Evolutionary conservation across 2,329 filamentous ascomycete genomes (phyloP).

Genomic region (Colletotrichum paranaense): DNA sequence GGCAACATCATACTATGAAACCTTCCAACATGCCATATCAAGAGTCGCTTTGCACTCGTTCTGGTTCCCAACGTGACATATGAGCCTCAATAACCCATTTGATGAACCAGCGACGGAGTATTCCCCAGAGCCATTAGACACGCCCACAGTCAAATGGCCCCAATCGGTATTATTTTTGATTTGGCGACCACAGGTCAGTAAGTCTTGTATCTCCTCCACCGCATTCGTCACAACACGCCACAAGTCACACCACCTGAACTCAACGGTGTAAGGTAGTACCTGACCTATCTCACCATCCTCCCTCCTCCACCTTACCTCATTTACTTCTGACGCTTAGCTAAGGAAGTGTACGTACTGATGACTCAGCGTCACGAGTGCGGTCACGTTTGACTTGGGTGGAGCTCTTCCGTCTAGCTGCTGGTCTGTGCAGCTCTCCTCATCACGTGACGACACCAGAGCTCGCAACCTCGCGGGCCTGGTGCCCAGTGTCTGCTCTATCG

Average conservation of each 20-base stretch:
- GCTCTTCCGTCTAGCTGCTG: background rate
- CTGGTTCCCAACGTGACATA: background rate
- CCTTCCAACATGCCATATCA: background rate
- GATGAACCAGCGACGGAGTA: background rate
- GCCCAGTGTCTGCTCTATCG: constrained; percentile 31
- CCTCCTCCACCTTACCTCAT: background rate
- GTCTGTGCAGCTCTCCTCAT: background rate
- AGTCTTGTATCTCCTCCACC: background rate
- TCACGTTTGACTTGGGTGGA: constrained; percentile 11
- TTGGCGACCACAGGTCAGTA: fast-evolving
- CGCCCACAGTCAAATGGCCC: background rate
- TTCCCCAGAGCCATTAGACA: background rate
- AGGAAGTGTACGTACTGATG: background rate
- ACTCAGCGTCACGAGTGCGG: background rate
- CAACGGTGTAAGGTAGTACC: background rate
- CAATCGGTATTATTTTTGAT: background rate
- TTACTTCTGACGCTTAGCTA: background rate
- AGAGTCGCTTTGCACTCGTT: background rate
- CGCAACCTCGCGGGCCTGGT: constrained; percentile 35
- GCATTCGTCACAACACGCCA: background rate
- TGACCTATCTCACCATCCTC: background rate
- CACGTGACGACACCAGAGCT: constrained; percentile 39
- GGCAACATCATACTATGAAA: background rate
- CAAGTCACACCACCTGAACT: background rate
- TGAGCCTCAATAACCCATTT: background rate